phyloP scores from a whole-genome alignment of 148 eudicot genomes.

The Camellia granthamiana region DNA sequence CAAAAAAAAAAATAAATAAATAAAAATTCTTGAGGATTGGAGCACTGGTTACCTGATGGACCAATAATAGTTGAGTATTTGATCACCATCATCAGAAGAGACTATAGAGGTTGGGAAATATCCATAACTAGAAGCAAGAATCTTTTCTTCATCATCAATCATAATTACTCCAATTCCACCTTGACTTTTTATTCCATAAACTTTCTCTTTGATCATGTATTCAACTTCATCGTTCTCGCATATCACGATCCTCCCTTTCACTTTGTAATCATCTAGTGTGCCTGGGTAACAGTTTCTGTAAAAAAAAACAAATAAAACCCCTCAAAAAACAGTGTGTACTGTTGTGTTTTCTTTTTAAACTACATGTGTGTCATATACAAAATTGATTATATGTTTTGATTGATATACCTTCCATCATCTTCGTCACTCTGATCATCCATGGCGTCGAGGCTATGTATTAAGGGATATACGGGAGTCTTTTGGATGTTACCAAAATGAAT shows the following conservation, averaged over 20 bases:
- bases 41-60: slow-evolving; percentile 36
- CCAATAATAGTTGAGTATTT: slow-evolving; percentile 42
- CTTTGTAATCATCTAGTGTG: slow-evolving; percentile 34
- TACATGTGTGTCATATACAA: not conserved
- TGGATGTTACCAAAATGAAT: slow-evolving; percentile 48
- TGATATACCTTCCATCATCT: slow-evolving; percentile 36
- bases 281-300: slow-evolving; percentile 51
- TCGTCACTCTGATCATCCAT: slow-evolving; percentile 18
- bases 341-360: too few relatives aligned
- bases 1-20: not conserved
- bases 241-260: slow-evolving; percentile 53
- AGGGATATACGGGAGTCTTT: slow-evolving; percentile 45
- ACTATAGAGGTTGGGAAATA: slow-evolving; percentile 44
- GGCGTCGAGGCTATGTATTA: slow-evolving; percentile 39
- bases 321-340: not conserved
- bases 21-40: not conserved
- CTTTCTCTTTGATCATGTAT: slow-evolving; percentile 21
- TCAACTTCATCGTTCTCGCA: slow-evolving; percentile 31
- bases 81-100: slow-evolving; percentile 36
- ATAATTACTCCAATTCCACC: slow-evolving; percentile 53
- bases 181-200: slow-evolving; percentile 7
- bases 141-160: slow-evolving; percentile 27
- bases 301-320: not conserved
- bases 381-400: not conserved
- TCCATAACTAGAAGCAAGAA: slow-evolving; percentile 32